phyloP scores from a whole-genome alignment of 2,329 filamentous ascomycete genomes.

The Apiospora saccharicola region DNA sequence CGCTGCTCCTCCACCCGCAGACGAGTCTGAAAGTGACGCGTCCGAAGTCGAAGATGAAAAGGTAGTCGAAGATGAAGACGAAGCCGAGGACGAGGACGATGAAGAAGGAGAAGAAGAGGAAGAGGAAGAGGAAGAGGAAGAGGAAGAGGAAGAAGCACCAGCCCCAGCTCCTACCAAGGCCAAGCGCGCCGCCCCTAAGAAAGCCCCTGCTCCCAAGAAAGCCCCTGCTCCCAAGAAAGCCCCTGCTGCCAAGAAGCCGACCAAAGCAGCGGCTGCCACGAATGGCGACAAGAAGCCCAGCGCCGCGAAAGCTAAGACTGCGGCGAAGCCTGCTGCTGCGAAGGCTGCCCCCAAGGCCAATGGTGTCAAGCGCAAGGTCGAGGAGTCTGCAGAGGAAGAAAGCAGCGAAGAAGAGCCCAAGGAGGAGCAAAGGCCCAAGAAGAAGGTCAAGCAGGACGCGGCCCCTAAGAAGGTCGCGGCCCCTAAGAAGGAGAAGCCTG shows the following conservation, averaged over 20 bases:
- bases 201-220: slow-evolving; percentile 1
- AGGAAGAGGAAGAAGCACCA: slow-evolving; percentile 23
- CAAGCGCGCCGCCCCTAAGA: slow-evolving; percentile 29
- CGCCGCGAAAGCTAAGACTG: slow-evolving; percentile 27
- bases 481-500: slow-evolving; percentile 32
- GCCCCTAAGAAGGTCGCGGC: slow-evolving; percentile 35
- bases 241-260: slow-evolving; percentile 27
- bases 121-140: slow-evolving; percentile 3
- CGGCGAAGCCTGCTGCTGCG: slow-evolving; percentile 28
- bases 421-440: slow-evolving; percentile 25
- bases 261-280: slow-evolving; percentile 27
- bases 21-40: slow-evolving; percentile 26
- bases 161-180: slow-evolving; percentile 28
- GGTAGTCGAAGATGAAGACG: not conserved
- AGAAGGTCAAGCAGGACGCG: slow-evolving; percentile 29
- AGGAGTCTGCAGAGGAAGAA: slow-evolving; percentile 25
- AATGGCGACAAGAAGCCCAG: slow-evolving; percentile 26
- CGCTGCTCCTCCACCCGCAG: slow-evolving; percentile 3
- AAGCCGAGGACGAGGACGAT: not conserved
- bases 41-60: slow-evolving; percentile 25
- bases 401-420: slow-evolving; percentile 22
- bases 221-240: too few species aligned
- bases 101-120: not conserved
- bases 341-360: slow-evolving; percentile 28
- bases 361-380: slow-evolving; percentile 28